Conservation (phyloP, 2,329 filamentous ascomycete species). For the Rasamsonia emersonii region DNA sequence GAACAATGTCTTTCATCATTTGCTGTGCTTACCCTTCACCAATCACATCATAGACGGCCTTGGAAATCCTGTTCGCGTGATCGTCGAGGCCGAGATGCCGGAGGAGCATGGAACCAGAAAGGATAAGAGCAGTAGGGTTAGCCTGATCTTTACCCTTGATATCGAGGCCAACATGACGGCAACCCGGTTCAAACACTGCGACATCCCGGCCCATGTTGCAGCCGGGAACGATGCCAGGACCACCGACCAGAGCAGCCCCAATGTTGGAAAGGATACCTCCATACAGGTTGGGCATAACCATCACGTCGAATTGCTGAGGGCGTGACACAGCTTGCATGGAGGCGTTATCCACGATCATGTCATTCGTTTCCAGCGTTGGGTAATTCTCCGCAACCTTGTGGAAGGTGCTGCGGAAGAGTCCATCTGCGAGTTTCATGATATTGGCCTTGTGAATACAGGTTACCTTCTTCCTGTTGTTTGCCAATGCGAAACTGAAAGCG, state of each 20-base stretch:
- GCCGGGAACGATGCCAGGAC: conserved; percentile 91
- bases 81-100: conserved; percentile 95
- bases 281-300: conserved; percentile 99
- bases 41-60: conserved; percentile 68
- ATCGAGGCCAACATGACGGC: conserved; percentile 97
- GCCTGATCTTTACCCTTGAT: conserved; percentile 99
- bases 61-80: conserved; percentile 96
- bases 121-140: conserved; percentile 91
- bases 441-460: conserved; percentile 99
- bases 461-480: conserved; percentile 98
- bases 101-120: conserved; percentile 94
- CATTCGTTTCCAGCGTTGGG: conserved; percentile 89
- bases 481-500: conserved; percentile 92
- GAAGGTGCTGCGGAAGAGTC: conserved; percentile 97
- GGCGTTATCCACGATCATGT: conserved; percentile 99
- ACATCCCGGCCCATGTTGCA: conserved; percentile 99
- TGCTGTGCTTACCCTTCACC: conserved; percentile 66
- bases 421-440: conserved; percentile 99
- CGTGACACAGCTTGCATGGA: conserved; percentile 97
- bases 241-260: conserved; percentile 90
- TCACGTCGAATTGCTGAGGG: conserved; percentile 97
- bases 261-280: conserved; percentile 99
- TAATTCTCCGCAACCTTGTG: conserved; percentile 89
- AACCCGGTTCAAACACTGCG: conserved; percentile 96
- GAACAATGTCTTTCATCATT: background rate